Conservation (phyloP, 331 rosid genomes). For the Spiraea crenata region DNA sequence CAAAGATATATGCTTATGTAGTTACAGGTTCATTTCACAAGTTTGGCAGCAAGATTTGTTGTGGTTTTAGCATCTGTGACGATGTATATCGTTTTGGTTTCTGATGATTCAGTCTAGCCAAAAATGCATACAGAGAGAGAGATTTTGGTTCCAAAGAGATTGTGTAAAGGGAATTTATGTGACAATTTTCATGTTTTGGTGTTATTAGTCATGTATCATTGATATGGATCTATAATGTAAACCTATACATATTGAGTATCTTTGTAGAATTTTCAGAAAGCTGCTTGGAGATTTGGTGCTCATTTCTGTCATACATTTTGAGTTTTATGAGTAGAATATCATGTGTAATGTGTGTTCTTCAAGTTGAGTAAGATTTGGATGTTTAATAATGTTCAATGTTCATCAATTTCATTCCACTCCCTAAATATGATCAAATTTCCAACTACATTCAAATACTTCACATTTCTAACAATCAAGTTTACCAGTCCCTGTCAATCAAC, state of each 20-base stretch:
- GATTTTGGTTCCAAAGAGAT: slow-evolving; percentile 33
- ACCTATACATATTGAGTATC: slow-evolving; percentile 4
- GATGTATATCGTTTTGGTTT: slow-evolving; percentile 29
- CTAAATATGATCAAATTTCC: background rate
- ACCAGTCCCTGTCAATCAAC: no score
- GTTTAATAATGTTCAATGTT: background rate
- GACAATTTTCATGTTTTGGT: slow-evolving; percentile 32
- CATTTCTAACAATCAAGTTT: background rate
- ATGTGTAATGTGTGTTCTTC: background rate
- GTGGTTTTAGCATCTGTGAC: slow-evolving; percentile 33
- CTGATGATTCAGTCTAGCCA: slow-evolving; percentile 36
- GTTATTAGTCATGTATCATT: slow-evolving; percentile 23
- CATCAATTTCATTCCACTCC: background rate
- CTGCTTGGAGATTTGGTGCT: background rate
- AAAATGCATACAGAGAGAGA: slow-evolving; percentile 25
- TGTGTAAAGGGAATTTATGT: slow-evolving; percentile 19
- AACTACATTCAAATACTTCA: background rate
- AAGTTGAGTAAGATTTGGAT: background rate
- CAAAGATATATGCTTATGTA: slow-evolving; percentile 22
- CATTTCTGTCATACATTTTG: background rate
- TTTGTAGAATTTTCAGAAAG: slow-evolving; percentile 18
- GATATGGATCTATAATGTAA: slow-evolving; percentile 25
- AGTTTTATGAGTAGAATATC: background rate
- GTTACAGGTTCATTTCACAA: slow-evolving; percentile 24
- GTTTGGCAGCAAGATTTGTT: slow-evolving; percentile 37